Percentiles rank a stretch among this genome's conserved stretches.
Conservation (phyloP, 2,329 filamentous ascomycete genomes). For the Pestalotiopsis sp. region DNA sequence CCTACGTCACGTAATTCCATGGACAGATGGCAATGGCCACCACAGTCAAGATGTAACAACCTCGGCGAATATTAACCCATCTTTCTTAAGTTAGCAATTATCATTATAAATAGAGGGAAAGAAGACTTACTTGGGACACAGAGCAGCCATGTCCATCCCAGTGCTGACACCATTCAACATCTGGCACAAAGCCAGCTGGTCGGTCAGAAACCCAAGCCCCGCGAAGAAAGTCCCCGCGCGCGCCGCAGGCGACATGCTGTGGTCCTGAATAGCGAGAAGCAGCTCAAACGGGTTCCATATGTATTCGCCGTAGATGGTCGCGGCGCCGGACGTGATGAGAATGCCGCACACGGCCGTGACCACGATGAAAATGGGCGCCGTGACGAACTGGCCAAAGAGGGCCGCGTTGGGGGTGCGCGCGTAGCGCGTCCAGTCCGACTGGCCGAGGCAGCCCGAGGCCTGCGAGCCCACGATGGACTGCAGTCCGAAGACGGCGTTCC, state of each 20-base stretch:
- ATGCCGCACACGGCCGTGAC: constrained; percentile 36
- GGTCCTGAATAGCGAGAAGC: constrained; percentile 33
- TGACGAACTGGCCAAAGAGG: constrained; percentile 28
- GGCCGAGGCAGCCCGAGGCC: constrained; percentile 27
- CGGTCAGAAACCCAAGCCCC: constrained; percentile 32
- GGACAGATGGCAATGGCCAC: constrained; percentile 42
- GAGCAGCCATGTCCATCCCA: constrained; percentile 48
- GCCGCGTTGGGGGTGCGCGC: constrained; percentile 26
- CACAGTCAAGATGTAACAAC: constrained; percentile 41
- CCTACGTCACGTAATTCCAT: constrained; percentile 41
- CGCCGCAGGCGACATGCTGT: constrained; percentile 25
- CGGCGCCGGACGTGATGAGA: constrained; percentile 34
- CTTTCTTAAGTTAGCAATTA: constrained; percentile 12
- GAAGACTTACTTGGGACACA: constrained; percentile 33
- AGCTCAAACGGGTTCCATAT: constrained; percentile 40
- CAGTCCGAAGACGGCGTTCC: constrained; percentile 29
- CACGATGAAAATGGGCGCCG: constrained; percentile 36
- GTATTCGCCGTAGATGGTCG: constrained; percentile 31
- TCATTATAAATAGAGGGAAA: not conserved
- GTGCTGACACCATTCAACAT: constrained; percentile 19
- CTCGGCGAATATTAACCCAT: constrained; percentile 49
- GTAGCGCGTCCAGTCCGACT: constrained; percentile 34
- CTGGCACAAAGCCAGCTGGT: constrained; percentile 32
- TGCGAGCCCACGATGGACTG: constrained; percentile 29
- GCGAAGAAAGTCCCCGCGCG: constrained; percentile 38